Conservation (phyloP, 331 rosid genomes). For the Quercus tomentella region DNA sequence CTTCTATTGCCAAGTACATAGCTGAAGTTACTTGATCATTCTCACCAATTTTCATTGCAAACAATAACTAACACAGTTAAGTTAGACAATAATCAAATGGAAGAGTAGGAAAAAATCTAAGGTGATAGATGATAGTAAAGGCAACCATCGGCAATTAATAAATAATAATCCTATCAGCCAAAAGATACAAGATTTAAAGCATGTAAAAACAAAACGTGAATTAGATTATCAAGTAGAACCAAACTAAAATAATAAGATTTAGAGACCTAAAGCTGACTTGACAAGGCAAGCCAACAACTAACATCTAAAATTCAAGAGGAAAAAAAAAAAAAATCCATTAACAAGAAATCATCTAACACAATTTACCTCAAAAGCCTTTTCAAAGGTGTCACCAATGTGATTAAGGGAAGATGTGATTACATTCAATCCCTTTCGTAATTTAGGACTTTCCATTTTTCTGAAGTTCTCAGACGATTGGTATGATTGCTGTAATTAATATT, state of each 20-base stretch:
- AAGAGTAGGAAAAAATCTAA: background rate
- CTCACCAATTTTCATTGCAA: background rate
- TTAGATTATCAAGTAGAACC: background rate
- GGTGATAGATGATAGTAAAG: background rate
- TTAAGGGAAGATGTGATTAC: slow-evolving; percentile 76
- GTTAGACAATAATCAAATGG: background rate
- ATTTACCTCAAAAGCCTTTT: slow-evolving; percentile 88
- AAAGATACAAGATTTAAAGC: background rate
- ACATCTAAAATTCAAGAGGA: background rate
- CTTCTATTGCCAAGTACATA: background rate
- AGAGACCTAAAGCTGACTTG: background rate
- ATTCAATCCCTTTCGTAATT: slow-evolving; percentile 73
- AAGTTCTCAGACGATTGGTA: slow-evolving; percentile 35
- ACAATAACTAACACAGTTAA: too few relatives aligned
- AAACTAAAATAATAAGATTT: background rate
- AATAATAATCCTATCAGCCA: background rate
- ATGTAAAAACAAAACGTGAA: background rate
- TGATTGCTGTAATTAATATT: slow-evolving; percentile 38
- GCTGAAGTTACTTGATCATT: background rate
- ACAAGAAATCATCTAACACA: background rate
- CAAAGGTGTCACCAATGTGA: slow-evolving; percentile 93
- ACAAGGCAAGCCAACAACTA: background rate
- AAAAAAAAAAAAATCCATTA: background rate
- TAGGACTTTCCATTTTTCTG: slow-evolving; percentile 60
- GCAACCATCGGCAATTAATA: background rate